Percentiles rank a stretch among this genome's conserved stretches.
phyloP scores from a whole-genome alignment of 768 basidiomycete genomes.

The Rubroboletus satanas region DNA sequence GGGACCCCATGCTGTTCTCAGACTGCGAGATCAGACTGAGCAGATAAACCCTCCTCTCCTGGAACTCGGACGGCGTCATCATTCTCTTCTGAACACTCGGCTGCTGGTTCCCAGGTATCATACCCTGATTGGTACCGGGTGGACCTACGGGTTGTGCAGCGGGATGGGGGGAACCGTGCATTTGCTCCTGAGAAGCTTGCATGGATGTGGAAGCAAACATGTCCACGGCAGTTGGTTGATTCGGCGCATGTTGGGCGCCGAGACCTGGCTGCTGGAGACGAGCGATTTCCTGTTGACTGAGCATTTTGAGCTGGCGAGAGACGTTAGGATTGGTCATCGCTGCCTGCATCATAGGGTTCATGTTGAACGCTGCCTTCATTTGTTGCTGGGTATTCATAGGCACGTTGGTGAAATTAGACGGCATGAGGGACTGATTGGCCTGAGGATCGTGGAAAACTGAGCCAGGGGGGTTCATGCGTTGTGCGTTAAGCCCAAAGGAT shows the following conservation, averaged over 20 bases:
- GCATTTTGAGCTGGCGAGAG: conserved; percentile 42
- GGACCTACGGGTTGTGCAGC: conserved; percentile 20
- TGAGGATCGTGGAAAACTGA: conserved; percentile 38
- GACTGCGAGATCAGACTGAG: conserved; percentile 5
- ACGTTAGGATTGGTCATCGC: conserved; percentile 28
- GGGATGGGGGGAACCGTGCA: conserved; percentile 50
- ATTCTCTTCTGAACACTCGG: conserved; percentile 26
- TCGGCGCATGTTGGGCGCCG: conserved; percentile 34
- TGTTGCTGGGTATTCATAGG: conserved; percentile 35
- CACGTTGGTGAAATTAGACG: conserved; percentile 39
- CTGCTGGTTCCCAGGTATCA: conserved; percentile 18
- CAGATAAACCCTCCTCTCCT: conserved; percentile 21
- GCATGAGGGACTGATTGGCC: conserved; percentile 30
- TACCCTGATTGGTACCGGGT: conserved; percentile 20
- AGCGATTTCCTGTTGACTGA: conserved; percentile 39
- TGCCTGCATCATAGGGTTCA: conserved; percentile 38
- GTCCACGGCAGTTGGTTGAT: conserved; percentile 39
- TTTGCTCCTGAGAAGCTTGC: conserved; percentile 36
- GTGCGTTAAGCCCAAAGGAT: conserved; percentile 36
- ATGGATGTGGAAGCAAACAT: conserved; percentile 49
- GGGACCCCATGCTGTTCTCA: conserved; percentile 9
- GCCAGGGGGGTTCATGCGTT: conserved; percentile 37
- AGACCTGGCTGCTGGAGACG: conserved; percentile 33
- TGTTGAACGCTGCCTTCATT: conserved; percentile 29
- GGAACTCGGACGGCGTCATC: conserved; percentile 20